Evolutionary conservation across 768 basidiomycete species (phyloP), one percentile per base, ranked within the genome.

Genomic region (Macrolepiota albuminosa): DNA sequence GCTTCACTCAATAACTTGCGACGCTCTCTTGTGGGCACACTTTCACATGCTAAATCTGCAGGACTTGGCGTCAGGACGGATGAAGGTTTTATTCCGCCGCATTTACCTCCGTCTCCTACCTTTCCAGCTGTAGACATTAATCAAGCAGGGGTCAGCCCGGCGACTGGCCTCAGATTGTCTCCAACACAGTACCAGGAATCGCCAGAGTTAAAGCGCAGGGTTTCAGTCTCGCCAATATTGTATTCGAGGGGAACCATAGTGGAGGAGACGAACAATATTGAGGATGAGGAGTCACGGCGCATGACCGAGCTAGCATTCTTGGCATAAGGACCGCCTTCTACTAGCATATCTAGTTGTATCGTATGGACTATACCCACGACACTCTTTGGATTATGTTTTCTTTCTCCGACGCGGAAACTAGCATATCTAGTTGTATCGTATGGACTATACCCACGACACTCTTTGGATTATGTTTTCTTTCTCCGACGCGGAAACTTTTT

Each of bases 291-390:
- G 76, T 80, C 77, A 62, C 75, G 88, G 71, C 74, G 87, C 70
- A 73, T 89, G 76, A 84, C 85, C 47, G 89, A 91, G 74, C 68
- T 88, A 66, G 88, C 88, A 56, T 91, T 90, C 68, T 71, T 88
- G 67, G 73, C 69, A 58, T 78, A 67, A 62, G n/a, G 16, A 45
- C 48, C 18, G n/a, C 54, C 36, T 64, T 53, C 11, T 47, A 34
- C 43, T 10, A 47, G 1, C 31, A 52, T 59, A 33, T 57, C 18
- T 60, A n/a, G 16, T 48, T 52, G 26, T 24, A 52, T 21, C 11
- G 16, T 49, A 11, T 8, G 37, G n/a, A 33, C n/a, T 49, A 55
- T 42, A 21, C 26, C 39, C 51, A 33, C 50, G 45, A 46, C 34
- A 50, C 34, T 61, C 50, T 42, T 50, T 46, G 37, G 37, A 54